phyloP scores from a whole-genome alignment of 1,139 yeast genomes.

The Pichia sp. region DNA sequence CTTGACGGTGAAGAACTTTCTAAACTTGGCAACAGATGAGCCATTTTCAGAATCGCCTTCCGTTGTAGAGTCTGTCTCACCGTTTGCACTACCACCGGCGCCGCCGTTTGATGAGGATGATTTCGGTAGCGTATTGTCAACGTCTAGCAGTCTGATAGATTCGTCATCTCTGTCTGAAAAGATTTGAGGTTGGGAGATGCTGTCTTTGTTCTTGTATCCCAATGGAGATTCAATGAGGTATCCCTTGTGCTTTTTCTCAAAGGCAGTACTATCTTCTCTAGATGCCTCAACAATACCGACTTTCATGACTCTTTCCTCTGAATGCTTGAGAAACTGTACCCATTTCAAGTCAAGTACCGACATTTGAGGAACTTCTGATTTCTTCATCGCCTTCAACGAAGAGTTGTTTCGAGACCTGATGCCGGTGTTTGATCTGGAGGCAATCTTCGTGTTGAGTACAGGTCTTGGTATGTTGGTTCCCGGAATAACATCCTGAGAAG shows the following conservation, averaged over 20 bases:
- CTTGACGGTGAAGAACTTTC: constrained; percentile 27
- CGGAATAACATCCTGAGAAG: constrained; percentile 32
- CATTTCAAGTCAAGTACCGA: constrained; percentile 63
- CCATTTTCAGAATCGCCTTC: constrained; percentile 13
- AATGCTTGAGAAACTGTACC: constrained; percentile 49
- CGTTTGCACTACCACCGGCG: constrained; percentile 15
- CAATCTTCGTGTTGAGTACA: constrained; percentile 35
- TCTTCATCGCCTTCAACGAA: constrained; percentile 7
- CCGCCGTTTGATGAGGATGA: neutral
- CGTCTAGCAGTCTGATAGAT: constrained; percentile 21
- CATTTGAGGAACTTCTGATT: constrained; percentile 43
- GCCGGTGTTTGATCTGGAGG: constrained; percentile 18
- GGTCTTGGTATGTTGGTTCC: constrained; percentile 56
- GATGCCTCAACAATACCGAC: constrained; percentile 43
- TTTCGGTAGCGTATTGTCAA: neutral
- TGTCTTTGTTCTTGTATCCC: constrained; percentile 30
- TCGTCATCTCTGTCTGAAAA: constrained; percentile 11
- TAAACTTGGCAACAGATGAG: constrained; percentile 22
- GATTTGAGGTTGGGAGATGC: constrained; percentile 7
- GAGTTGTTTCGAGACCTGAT: constrained; percentile 16
- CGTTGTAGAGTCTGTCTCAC: constrained; percentile 15
- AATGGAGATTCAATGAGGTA: constrained; percentile 55
- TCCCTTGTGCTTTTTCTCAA: constrained; percentile 55
- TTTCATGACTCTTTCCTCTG: constrained; percentile 65
- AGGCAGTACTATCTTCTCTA: constrained; percentile 36